These are phyloP conservation scores for Clitocybe nebularis DNA, from an alignment of 1,284 basidiomycete genomes.

Conservation along the genomic window DNA sequence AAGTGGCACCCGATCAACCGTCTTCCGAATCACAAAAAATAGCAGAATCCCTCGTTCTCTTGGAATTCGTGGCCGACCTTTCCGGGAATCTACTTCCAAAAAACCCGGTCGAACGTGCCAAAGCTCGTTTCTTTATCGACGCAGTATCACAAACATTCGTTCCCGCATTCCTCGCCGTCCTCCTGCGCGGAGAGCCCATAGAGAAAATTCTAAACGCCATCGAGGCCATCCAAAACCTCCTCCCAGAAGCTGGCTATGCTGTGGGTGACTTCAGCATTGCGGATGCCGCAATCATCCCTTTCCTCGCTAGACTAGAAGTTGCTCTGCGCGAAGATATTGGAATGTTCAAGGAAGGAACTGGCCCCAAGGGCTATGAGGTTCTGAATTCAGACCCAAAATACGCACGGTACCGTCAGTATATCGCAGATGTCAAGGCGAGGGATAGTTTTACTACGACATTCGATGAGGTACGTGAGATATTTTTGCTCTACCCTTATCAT, in stretches of 20 bases:
- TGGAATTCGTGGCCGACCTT: conserved; percentile 61
- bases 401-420: conserved; percentile 40
- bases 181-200: conserved; percentile 36
- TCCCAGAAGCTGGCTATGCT: conserved; percentile 38
- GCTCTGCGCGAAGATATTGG: conserved; percentile 43
- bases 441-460: conserved; percentile 47
- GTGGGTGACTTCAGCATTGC: conserved; percentile 50
- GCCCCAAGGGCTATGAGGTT: conserved; percentile 33
- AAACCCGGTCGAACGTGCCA: conserved; percentile 52
- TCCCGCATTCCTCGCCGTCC: conserved; percentile 33
- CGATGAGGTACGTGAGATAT: conserved; percentile 38
- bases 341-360: conserved; percentile 37
- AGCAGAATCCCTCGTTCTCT: conserved; percentile 56
- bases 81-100: conserved; percentile 45
- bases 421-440: conserved; percentile 35
- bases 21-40: conserved; percentile 56
- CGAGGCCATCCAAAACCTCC: conserved; percentile 38
- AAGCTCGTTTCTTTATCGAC: conserved; percentile 59
- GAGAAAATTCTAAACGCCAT: conserved; percentile 36
- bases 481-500: too few species aligned
- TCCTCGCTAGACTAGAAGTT: conserved; percentile 40
- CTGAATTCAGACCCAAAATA: conserved; percentile 38
- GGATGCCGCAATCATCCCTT: conserved; percentile 49
- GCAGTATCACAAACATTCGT: conserved; percentile 39
- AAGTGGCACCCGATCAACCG: conserved; percentile 46